Conservation (phyloP, 768 basidiomycete species). For the Termitomyces sp. region DNA sequence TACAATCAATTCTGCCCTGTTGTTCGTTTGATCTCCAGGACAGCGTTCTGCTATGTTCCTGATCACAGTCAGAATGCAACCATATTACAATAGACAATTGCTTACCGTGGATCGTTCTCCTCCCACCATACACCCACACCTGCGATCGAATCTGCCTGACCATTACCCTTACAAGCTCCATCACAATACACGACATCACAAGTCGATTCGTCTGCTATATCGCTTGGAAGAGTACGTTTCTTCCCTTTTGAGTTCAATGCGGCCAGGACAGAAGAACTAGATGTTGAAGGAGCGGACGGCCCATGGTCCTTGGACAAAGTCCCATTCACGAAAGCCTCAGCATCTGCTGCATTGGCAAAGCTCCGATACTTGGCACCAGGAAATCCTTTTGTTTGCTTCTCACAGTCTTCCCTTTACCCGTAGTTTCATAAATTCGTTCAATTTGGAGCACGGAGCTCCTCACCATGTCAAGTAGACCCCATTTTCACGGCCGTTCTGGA, state of each 20-base stretch:
- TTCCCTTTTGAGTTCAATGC: slow-evolving; percentile 22
- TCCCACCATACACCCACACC: slow-evolving; percentile 94
- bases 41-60: slow-evolving; percentile 84
- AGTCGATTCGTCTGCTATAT: slow-evolving; percentile 25
- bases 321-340: slow-evolving; percentile 46
- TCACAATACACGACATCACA: slow-evolving; percentile 74
- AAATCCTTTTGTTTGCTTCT: slow-evolving; percentile 64
- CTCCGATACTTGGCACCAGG: slow-evolving; percentile 62
- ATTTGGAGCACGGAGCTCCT: slow-evolving; percentile 5
- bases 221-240: slow-evolving; percentile 22
- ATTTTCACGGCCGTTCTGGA: slow-evolving; percentile 52
- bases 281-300: not conserved
- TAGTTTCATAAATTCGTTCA: not conserved
- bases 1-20: slow-evolving; percentile 84
- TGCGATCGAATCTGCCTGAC: slow-evolving; percentile 57
- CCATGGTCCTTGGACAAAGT: not conserved
- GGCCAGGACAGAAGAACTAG: not conserved
- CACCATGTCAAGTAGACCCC: slow-evolving; percentile 76
- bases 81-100: not conserved
- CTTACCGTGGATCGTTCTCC: slow-evolving; percentile 52
- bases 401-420: slow-evolving; percentile 63
- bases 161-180: slow-evolving; percentile 86
- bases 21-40: slow-evolving; percentile 82
- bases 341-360: slow-evolving; percentile 51
- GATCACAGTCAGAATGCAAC: not conserved